Evolutionary conservation across 2,329 filamentous ascomycete genomes (phyloP), one percentile per base, ranked within the genome.

Genomic region (Bisporella sp.): DNA sequence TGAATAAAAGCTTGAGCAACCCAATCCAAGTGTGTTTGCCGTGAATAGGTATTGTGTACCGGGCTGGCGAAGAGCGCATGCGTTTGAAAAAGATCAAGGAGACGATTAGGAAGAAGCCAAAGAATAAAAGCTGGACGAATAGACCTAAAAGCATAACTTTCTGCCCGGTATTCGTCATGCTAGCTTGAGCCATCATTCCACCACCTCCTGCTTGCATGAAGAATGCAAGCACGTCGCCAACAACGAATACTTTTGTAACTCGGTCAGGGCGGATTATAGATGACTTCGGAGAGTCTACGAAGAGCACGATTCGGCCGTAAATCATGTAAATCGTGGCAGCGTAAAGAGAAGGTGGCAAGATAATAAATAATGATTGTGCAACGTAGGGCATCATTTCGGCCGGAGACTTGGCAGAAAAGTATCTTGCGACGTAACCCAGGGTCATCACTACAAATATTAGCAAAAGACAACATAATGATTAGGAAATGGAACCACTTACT

Each of bases 231-330:
- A 80, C 64, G 54, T 82, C 79, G 31, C 78, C 76, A 7, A 61
- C 48, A 4, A 83, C 77, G 52, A 82, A 82, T 44, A 77, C 67
- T 48, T 73, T 75, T 5, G 78, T 81, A 5, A 81, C 63, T 66
- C 72, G 73, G 6, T 52, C 63, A 0, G 66, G 62, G 0, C 65
- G 61, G 46, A 75, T 66, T 13, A 73, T 56, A 0, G 72, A 70
- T 30, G 57, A 49, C 5, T 46, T 32, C 6, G 51, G 51, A 31
- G 43, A 39, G 31, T 55, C 49, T n/a, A 59, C 56, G 29, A 56
- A 53, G 13, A 59, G 32, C 7, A 62, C 58, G 32, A 63, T 57
- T 5, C 60, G 57, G 31, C 60, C 62, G 42, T 61, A 59, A 29
- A 57, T 58, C 63, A 65, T 65, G 51, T 65, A 62, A 13, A 65